These are phyloP conservation scores for Gillenia trifoliata DNA, from an alignment of 306 rosid species.

Conservation along the genomic window DNA sequence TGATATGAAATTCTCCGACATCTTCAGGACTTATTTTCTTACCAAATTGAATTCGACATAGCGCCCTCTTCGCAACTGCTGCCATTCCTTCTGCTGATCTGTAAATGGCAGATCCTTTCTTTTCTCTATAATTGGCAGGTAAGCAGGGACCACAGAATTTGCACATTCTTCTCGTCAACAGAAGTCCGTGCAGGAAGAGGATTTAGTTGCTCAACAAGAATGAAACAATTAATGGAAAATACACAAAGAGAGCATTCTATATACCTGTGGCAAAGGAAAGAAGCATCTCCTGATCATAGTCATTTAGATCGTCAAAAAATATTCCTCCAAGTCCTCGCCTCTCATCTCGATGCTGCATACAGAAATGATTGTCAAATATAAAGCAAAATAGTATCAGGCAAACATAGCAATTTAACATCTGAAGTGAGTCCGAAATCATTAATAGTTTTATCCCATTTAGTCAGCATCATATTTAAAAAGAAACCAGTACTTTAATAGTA, in stretches of 20 bases:
- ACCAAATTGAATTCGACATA: slow-evolving; percentile 97
- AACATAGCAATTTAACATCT: background rate
- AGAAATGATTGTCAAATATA: slow-evolving; percentile 18
- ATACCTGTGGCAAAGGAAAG: slow-evolving; percentile 92
- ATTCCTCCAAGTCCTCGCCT: slow-evolving; percentile 98
- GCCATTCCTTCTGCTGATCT: slow-evolving; percentile 88
- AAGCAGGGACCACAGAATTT: slow-evolving; percentile 87
- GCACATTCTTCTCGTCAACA: slow-evolving; percentile 71
- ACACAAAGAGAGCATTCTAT: slow-evolving; percentile 15
- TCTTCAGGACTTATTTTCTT: slow-evolving; percentile 11
- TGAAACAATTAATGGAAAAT: background rate
- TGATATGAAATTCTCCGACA: background rate
- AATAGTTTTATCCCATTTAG: background rate
- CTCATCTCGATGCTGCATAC: slow-evolving; percentile 81
- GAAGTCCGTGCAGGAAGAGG: slow-evolving; percentile 18
- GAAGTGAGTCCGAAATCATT: background rate
- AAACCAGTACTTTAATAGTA: background rate
- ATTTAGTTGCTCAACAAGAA: background rate
- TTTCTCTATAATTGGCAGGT: slow-evolving; percentile 85
- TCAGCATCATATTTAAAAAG: background rate
- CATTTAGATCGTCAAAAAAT: slow-evolving; percentile 91
- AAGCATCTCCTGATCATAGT: slow-evolving; percentile 97
- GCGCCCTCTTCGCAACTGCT: slow-evolving; percentile 90
- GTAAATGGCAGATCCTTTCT: slow-evolving; percentile 78
- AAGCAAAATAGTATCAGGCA: background rate